phyloP scores from a whole-genome alignment of 2,329 filamentous ascomycete species.

The Aspergillus sp. region DNA sequence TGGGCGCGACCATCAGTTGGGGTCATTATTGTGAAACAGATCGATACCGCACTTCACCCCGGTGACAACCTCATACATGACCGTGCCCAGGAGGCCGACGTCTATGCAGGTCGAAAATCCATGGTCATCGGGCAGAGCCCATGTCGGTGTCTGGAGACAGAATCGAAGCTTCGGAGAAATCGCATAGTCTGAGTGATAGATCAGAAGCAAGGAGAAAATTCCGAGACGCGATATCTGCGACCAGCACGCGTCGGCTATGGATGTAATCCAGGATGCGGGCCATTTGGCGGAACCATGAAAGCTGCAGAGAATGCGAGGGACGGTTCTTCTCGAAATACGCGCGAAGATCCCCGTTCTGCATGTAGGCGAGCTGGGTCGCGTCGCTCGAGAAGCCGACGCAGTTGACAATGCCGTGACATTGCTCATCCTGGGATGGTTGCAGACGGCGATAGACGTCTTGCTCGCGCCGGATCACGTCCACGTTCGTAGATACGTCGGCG shows the following conservation, averaged over 20 bases:
- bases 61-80: not conserved
- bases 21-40: not conserved
- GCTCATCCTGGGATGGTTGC: not conserved
- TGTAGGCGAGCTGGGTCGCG: not conserved
- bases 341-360: not conserved
- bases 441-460: not conserved
- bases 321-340: not conserved
- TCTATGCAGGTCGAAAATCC: not conserved
- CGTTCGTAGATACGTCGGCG: conserved; percentile 5
- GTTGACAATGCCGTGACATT: not conserved
- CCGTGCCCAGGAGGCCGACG: not conserved
- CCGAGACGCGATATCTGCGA: not conserved
- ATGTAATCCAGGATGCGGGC: not conserved
- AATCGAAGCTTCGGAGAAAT: not conserved
- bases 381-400: not conserved
- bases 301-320: not conserved
- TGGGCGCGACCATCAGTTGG: not conserved
- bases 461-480: not conserved
- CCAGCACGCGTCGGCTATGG: not conserved
- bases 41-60: not conserved
- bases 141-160: not conserved
- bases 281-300: not conserved
- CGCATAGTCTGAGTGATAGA: not conserved
- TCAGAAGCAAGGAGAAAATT: not conserved
- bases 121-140: not conserved